phyloP scores from a whole-genome alignment of 306 rosid species.

The barrel medic (Medicago truncatula) region DNA sequence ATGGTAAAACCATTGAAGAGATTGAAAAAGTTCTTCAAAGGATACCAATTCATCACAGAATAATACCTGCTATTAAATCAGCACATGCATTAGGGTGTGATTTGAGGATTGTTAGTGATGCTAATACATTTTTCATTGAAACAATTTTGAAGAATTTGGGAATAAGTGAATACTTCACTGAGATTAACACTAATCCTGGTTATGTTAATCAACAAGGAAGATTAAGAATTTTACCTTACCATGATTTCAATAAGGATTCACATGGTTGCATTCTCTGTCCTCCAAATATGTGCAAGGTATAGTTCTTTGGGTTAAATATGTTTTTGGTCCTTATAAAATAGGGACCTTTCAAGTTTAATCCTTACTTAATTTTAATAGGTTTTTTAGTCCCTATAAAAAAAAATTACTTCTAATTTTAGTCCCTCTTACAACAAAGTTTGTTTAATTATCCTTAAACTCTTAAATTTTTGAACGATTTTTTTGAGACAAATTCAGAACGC shows the following conservation, averaged over 20 bases:
- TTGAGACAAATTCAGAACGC: too few species aligned
- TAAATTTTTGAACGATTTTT: too few species aligned
- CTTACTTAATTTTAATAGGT: too few species aligned
- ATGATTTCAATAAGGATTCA: slow-evolving; percentile 58
- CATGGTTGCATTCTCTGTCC: slow-evolving; percentile 76
- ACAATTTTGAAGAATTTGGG: slow-evolving; percentile 72
- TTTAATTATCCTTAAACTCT: too few species aligned
- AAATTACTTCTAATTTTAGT: too few species aligned
- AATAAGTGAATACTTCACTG: slow-evolving; percentile 65
- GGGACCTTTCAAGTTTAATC: too few species aligned
- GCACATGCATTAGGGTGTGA: slow-evolving; percentile 79
- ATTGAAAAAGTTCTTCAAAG: slow-evolving; percentile 55
- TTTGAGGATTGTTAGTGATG: slow-evolving; percentile 82
- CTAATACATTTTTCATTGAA: slow-evolving; percentile 74
- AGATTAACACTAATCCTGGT: slow-evolving; percentile 74
- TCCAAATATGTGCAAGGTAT: slow-evolving; percentile 93
- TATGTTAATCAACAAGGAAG: slow-evolving; percentile 70
- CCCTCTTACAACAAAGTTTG: too few species aligned
- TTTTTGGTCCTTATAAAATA: too few species aligned
- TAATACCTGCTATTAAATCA: slow-evolving; percentile 68
- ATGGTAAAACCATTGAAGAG: slow-evolving; percentile 63
- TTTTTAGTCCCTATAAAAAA: too few species aligned
- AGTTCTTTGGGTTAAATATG: too few species aligned
- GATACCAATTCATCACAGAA: slow-evolving; percentile 61
- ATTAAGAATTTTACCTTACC: slow-evolving; percentile 61